Conservation (phyloP, 208 protist species). For the Acanthamoeba culbertsoni region DNA sequence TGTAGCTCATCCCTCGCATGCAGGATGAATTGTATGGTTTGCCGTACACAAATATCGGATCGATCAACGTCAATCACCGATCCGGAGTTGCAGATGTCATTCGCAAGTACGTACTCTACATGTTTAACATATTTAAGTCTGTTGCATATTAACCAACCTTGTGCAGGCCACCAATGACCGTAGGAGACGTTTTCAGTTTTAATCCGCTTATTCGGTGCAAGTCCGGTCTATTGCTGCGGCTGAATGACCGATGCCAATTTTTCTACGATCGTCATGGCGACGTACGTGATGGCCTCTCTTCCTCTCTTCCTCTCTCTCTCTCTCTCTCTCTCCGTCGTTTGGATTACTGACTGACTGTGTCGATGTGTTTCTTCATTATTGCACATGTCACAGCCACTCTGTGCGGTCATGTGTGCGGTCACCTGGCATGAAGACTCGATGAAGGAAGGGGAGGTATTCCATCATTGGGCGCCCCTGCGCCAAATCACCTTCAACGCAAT, state of each 20-base stretch:
- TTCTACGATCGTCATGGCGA: background rate
- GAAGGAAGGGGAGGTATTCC: background rate
- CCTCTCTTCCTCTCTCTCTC: too few species aligned
- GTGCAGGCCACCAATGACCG: background rate
- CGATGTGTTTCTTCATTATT: too few species aligned
- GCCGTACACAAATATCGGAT: constrained; percentile 8
- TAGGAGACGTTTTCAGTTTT: background rate
- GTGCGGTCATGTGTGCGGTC: background rate
- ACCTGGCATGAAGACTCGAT: background rate
- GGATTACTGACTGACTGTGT: too few species aligned
- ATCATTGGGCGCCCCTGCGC: background rate
- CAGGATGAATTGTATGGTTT: background rate
- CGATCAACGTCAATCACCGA: background rate
- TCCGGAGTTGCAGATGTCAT: background rate
- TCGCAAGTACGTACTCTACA: background rate
- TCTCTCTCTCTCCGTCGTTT: too few species aligned
- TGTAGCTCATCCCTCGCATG: too few species aligned
- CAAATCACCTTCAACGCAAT: background rate
- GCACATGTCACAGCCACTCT: background rate
- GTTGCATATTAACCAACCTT: background rate
- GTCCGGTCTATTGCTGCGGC: background rate
- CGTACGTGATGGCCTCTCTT: too few species aligned
- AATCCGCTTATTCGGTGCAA: background rate
- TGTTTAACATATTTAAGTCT: background rate
- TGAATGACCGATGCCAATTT: background rate